Evolutionary conservation across 192 early-diverging fungal genomes (phyloP).

Genomic region (Coemansia javaensis): DNA sequence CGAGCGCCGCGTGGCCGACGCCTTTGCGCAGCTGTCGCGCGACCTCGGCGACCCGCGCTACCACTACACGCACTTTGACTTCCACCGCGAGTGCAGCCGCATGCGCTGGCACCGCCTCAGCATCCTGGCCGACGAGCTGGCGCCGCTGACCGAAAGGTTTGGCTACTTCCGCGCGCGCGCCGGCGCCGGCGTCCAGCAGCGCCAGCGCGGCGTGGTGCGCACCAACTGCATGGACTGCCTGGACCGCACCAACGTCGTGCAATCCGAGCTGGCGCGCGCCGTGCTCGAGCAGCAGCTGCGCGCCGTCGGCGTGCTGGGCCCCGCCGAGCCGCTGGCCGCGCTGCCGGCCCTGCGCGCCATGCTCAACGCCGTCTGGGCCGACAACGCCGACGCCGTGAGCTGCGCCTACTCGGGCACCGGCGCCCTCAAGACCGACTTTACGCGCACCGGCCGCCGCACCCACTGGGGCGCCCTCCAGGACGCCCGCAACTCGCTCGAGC

Average conservation of each 20-base stretch:
- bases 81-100: constrained; percentile 93
- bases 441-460: constrained; percentile 87
- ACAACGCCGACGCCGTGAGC: constrained; percentile 93
- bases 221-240: constrained; percentile 99
- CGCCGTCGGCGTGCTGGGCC: constrained; percentile 58
- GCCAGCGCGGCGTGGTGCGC: constrained; percentile 79
- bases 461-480: constrained; percentile 78
- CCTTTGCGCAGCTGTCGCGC: constrained; percentile 66
- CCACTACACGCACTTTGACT: constrained; percentile 92
- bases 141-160: constrained; percentile 57
- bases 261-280: constrained; percentile 78
- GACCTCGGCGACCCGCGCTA: constrained; percentile 53
- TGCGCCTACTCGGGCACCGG: constrained; percentile 92
- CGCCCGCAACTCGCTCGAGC: constrained; percentile 69
- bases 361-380: constrained; percentile 95
- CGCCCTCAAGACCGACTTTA: constrained; percentile 97
- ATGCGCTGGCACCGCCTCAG: constrained; percentile 92
- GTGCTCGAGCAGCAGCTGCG: constrained; percentile 71
- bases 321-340: constrained; percentile 60
- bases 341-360: constrained; percentile 61
- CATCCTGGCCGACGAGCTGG: constrained; percentile 74
- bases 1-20: constrained; percentile 77
- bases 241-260: constrained; percentile 98
- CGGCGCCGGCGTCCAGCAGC: constrained; percentile 2
- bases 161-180: constrained; percentile 45